These are phyloP conservation scores for Cryptococcus maquisensis DNA, from an alignment of 1,284 basidiomycete genomes.

Conservation along the genomic window DNA sequence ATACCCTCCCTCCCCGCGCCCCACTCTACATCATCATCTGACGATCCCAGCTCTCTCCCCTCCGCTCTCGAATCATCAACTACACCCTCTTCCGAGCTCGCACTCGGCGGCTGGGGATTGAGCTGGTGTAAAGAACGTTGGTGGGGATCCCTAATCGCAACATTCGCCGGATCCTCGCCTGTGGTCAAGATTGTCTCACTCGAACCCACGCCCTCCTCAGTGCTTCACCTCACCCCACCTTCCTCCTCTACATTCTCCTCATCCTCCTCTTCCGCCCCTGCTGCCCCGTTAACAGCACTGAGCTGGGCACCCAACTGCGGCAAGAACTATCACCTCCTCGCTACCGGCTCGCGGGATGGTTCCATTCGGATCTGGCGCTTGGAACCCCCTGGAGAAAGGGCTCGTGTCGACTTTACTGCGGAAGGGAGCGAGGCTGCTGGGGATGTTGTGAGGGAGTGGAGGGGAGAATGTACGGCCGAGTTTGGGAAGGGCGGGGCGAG, in stretches of 20 bases:
- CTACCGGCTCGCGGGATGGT: conserved; percentile 79
- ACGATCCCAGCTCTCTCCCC: conserved; percentile 11
- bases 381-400: conserved; percentile 49
- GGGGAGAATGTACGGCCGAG: conserved; percentile 68
- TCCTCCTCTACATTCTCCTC: conserved; percentile 9
- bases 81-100: conserved; percentile 39
- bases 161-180: conserved; percentile 65
- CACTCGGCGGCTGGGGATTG: conserved; percentile 84
- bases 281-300: conserved; percentile 63
- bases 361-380: conserved; percentile 80
- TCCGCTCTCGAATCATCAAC: not conserved
- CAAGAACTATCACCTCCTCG: conserved; percentile 83
- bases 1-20: conserved; percentile 53
- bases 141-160: conserved; percentile 84
- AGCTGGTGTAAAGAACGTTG: conserved; percentile 91
- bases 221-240: conserved; percentile 40
- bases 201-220: conserved; percentile 44
- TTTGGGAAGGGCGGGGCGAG: conserved; percentile 72
- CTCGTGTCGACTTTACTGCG: conserved; percentile 39
- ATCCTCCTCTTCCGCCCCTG: conserved; percentile 47
- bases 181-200: conserved; percentile 65
- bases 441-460: conserved; percentile 56
- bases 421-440: conserved; percentile 8
- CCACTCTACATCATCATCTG: conserved; percentile 13
- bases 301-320: conserved; percentile 90